Percentiles rank a stretch among this genome's conserved stretches.
These are phyloP conservation scores for Dendrocalamus sinicus DNA, from an alignment of 176 grass and related monocot species.

Conservation along the genomic window DNA sequence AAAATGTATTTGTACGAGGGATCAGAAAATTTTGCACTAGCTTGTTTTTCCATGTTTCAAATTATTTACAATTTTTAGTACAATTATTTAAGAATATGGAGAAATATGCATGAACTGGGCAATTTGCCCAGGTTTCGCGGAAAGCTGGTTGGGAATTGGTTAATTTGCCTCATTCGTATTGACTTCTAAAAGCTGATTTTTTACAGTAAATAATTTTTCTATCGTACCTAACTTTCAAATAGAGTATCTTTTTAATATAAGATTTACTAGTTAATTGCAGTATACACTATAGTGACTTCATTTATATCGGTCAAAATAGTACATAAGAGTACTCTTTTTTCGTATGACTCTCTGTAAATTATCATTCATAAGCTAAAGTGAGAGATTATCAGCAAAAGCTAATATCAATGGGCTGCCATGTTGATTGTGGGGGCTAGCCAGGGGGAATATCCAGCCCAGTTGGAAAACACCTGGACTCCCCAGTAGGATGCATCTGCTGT, in stretches of 20 bases:
- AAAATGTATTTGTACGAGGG: background rate
- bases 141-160: background rate
- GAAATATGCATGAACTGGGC: background rate
- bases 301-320: too few species aligned
- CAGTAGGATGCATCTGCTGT: background rate
- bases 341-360: too few species aligned
- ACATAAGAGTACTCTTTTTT: rapidly evolving
- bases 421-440: background rate
- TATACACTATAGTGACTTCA: too few species aligned
- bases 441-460: background rate
- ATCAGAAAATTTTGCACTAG: background rate
- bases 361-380: too few species aligned
- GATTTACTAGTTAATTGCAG: too few species aligned
- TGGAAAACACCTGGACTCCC: background rate
- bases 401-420: background rate
- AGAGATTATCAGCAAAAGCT: too few species aligned
- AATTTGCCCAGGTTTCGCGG: background rate
- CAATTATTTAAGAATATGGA: background rate
- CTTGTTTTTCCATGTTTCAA: background rate
- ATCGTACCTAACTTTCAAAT: too few species aligned
- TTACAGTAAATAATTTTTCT: too few species aligned
- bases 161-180: background rate
- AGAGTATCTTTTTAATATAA: too few species aligned
- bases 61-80: background rate
- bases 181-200: too few species aligned